Percentiles rank a stretch among this genome's conserved stretches.
Conservation (phyloP, 2,329 filamentous ascomycete species). For the Fusarium vanettenii region DNA sequence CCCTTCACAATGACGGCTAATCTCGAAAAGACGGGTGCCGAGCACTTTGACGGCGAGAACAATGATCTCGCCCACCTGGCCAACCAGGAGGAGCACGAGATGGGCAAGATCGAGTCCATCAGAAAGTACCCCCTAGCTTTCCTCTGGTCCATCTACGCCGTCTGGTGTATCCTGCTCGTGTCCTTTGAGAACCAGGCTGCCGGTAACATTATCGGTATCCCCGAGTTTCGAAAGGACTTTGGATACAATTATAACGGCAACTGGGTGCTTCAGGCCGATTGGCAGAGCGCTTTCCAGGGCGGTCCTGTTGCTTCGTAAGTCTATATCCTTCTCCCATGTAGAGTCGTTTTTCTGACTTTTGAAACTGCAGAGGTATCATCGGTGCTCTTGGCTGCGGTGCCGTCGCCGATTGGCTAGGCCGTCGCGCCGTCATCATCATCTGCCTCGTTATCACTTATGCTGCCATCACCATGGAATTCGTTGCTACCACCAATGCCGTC, state of each 20-base stretch:
- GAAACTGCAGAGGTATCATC: slow-evolving; percentile 28
- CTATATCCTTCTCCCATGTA: neutral
- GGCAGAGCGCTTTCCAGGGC: slow-evolving; percentile 58
- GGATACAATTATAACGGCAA: slow-evolving; percentile 49
- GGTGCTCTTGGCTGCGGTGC: slow-evolving; percentile 49
- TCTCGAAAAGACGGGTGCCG: slow-evolving; percentile 28
- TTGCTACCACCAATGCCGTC: slow-evolving; percentile 52
- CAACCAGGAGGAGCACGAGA: slow-evolving; percentile 44
- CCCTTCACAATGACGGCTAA: neutral
- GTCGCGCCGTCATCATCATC: slow-evolving; percentile 47
- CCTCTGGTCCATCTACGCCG: slow-evolving; percentile 53
- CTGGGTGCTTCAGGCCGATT: slow-evolving; percentile 55
- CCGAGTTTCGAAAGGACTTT: slow-evolving; percentile 58
- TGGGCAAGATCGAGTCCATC: slow-evolving; percentile 37
- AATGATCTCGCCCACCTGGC: slow-evolving; percentile 35
- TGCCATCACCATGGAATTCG: slow-evolving; percentile 54
- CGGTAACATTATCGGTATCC: slow-evolving; percentile 56
- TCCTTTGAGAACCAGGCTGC: slow-evolving; percentile 56
- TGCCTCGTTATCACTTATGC: slow-evolving; percentile 51
- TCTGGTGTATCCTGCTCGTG: slow-evolving; percentile 54
- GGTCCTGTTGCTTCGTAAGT: slow-evolving; percentile 53
- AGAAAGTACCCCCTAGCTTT: slow-evolving; percentile 41
- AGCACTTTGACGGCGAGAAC: slow-evolving; percentile 21
- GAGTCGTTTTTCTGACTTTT: neutral
- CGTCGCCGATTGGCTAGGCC: slow-evolving; percentile 52